Base-by-base conservation (phyloP, 257 asterid species). In the Solanum gandarillasii region DNA sequence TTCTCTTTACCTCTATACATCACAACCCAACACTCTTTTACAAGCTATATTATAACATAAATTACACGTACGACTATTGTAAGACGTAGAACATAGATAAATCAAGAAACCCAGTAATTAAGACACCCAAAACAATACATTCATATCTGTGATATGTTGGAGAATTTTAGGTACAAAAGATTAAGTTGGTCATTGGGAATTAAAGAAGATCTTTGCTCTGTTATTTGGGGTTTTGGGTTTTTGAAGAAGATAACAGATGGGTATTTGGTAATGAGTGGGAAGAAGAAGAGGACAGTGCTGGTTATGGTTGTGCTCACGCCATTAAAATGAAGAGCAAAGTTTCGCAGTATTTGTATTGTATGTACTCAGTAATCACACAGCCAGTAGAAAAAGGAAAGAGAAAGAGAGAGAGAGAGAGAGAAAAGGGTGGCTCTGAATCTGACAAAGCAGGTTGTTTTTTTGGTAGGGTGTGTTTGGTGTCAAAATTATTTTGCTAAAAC, bases 341-440 rank as follows among this genome's bases (percentile, higher is more conserved):
- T 72, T 86, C 23, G 48, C 35, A 48, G 35, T 60, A 43, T 38
- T 86, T 86, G 84, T 86, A 78, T 86, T 32, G 72, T 48, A 46
- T 46, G 84, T 31, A 38, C 86, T 48, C 23, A 79, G 67, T 79
- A 87, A 36, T 14, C 60, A 86, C 55, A 38, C 73, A 65, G 84
- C 36, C 84, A 73, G 58, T 48, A 55, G 38, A 71, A 72, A 86
- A 73, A 21, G 76, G 38, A n/a, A 62, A 10, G 65, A 55, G 25
- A 79, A 21, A 87, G 74, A 74, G 88, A 72, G 11, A 84, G 38
- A 34, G 75, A 87, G 76, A 87, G 74, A 75, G 86, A 87, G 71
- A 87, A 48, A 65, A 83, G 29, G 89, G 73, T 86, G 85, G 84
- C 83, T 86, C 88, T 86, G 88, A 86, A 74, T 73, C 83, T 73